phyloP scores from a whole-genome alignment of 345 rosid species.

The Salix brachista region DNA sequence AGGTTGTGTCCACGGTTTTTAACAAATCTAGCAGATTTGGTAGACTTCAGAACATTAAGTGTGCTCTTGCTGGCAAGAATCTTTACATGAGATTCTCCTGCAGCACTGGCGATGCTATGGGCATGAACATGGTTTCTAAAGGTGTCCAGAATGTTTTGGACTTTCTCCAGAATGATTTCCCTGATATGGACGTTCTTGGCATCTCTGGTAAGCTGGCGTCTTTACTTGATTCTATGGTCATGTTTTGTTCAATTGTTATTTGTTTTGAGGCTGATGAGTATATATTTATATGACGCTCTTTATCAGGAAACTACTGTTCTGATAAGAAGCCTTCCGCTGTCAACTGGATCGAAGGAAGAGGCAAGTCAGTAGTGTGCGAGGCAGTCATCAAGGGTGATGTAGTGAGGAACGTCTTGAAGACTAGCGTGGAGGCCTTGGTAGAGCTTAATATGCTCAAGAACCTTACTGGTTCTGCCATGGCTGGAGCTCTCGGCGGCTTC shows the following conservation, averaged over 20 bases:
- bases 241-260: background rate
- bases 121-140: constrained; percentile 50
- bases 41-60: constrained; percentile 27
- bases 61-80: constrained; percentile 37
- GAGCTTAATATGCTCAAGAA: constrained; percentile 51
- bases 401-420: constrained; percentile 39
- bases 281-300: background rate
- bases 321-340: constrained; percentile 50
- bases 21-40: constrained; percentile 39
- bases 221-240: background rate
- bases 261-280: background rate
- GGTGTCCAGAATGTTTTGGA: constrained; percentile 45
- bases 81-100: constrained; percentile 37
- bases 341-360: constrained; percentile 50
- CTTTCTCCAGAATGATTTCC: constrained; percentile 33
- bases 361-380: constrained; percentile 46
- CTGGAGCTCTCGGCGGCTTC: constrained; percentile 49
- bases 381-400: constrained; percentile 34
- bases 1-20: constrained; percentile 19
- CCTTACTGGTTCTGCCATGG: constrained; percentile 45
- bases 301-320: constrained; percentile 40
- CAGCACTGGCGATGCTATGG: constrained; percentile 50
- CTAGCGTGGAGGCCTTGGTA: constrained; percentile 30
- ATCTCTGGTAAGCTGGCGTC: constrained; percentile 28
- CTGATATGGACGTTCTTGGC: constrained; percentile 45